Evolutionary conservation across 495 filamentous ascomycete genomes (phyloP), one percentile per base, ranked within the genome.

Genomic region (Penicillium steckii): DNA sequence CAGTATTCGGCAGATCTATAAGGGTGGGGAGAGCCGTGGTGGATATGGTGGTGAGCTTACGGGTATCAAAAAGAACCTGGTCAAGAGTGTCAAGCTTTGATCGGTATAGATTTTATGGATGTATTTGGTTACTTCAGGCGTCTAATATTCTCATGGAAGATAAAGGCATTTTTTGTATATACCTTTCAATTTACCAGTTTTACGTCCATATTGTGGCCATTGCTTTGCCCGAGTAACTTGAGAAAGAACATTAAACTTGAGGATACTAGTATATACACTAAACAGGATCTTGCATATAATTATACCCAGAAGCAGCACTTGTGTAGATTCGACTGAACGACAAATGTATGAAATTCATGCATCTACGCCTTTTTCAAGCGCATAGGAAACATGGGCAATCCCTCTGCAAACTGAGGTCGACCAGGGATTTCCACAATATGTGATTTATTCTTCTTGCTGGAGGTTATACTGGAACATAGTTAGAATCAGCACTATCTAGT

Each of bases 11-110:
- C 78, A 88, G 32, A 73, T 90, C 32, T 98, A 90, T 70, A 88
- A 88, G 73, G 93, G 91, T 60, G 93, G 91, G 27, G 88, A 96
- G 71, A 84, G 85, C 45, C 82, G 78, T 59, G 92, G 94, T 59
- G 89, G 90, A 7, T 98, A 98, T 74, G 82, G 78, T 56, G 94
- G 94, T 69, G 94, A 98, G 72, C 68, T 88, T 79, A 96, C 92
- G 44, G 94, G 94, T 80, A 95, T 98, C 67, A 97, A 96, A 79
- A 88, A 82, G 61, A 86, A 87, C 38, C 65, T 98, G 71, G 87
- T 97, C 62, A 96, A 90, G 85, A 93, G 90, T 83, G 77, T 86
- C 60, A 98, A 95, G 79, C 74, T 98, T 66, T 93, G 61, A 64
- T 42, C 43, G 41, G 26, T 26, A 47, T 46, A 54, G 54, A 54